Base-by-base conservation (phyloP, 2,329 filamentous ascomycete species). In the Penicillium sp. region DNA sequence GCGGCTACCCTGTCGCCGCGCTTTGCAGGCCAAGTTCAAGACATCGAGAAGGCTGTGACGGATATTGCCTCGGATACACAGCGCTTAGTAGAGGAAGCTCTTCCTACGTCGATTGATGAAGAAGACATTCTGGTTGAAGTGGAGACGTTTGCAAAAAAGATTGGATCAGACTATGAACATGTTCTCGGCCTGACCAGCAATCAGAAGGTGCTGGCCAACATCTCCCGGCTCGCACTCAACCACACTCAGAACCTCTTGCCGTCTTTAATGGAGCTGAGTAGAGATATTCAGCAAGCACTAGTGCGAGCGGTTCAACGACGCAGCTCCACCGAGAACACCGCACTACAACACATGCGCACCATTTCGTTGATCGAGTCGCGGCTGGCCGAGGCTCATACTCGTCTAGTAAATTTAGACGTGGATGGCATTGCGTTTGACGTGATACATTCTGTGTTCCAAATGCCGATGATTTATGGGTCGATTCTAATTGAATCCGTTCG, bases 401-500 rank as follows among this genome's bases (percentile, higher is more conserved):
- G 84, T 47, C 80, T 95, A 43, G 79, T 78, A 38, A 73, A 76
- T 2, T 67, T 95, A 30, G 79, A 83, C 6, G 77, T 84, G 42
- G 84, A 92, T 42, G 84, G 85, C 30, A 79, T 85, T 20, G 82
- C 84, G 0, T 89, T 95, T 58, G 83, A 94, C 46, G 77, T 85
- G 27, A 72, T 98, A 14, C 80, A 82, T 12, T 72, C 86, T 14
- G 82, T 95, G 23, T 82, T 89, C 29, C 80, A 89, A 46, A 75
- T 96, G 18, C 92, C 92, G 0, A 82, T 84, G 39, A 80, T 94
- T 52, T 98, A 96, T 60, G 89, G 89, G 0, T 89, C 88, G 2
- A 84, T 95, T 41, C 70, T 94, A 13, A 77, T 86, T 3, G 92
- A 98, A 64, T 84, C 87, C 11, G 79, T 95, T 27, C 79, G 85